Evolutionary conservation across 768 basidiomycete species (phyloP), one percentile per base, ranked within the genome.

Genomic region (Dioszegia aurantiaca): DNA sequence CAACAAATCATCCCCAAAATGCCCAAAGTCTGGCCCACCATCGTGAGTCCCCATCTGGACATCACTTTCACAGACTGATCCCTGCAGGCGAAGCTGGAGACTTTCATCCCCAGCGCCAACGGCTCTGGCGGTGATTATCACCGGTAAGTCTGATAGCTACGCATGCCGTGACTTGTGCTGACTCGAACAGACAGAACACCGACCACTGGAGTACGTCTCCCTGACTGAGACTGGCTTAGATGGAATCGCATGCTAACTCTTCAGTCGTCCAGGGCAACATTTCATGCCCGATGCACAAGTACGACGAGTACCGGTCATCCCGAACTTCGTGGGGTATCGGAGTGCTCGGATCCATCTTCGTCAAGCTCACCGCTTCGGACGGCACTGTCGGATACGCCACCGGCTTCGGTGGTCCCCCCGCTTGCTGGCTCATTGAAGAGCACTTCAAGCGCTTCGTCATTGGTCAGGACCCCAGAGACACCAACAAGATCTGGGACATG

Each of bases 241-340:
- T n/a, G n/a, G n/a, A n/a, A n/a, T n/a, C n/a, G n/a, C 48, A n/a
- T 26, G 23, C 49, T 58, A n/a, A 52, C 52, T 57, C 16, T 17
- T 42, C 56, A 67, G 72, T 73, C 59, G 67, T 74, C 49, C 59
- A 62, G 47, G 73, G 75, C 23, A 67, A 74, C 62, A 78, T 77
- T 61, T 72, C 74, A 23, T 76, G 74, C 66, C 77, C 75, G 21
- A 77, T 78, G 77, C 70, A 70, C 41, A 62, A 68, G 33, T 78
- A 71, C 66, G 67, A 67, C 41, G 69, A 77, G 57, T 78, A 70
- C 57, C 65, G 70, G 1, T 54, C 59, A 12, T 73, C 72, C 16
- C 74, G 77, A 16, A 76, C 77, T 8, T 71, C 72, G 1, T 78
- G 77, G 75, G 78, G 78, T 53, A 78, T 79, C 64, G 78, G 76